A percentile compares a stretch with the other conserved stretches of the same genome.
Evolutionary conservation across 441 rosid genomes (phyloP).

Genomic region (Codiaeum variegatum): DNA sequence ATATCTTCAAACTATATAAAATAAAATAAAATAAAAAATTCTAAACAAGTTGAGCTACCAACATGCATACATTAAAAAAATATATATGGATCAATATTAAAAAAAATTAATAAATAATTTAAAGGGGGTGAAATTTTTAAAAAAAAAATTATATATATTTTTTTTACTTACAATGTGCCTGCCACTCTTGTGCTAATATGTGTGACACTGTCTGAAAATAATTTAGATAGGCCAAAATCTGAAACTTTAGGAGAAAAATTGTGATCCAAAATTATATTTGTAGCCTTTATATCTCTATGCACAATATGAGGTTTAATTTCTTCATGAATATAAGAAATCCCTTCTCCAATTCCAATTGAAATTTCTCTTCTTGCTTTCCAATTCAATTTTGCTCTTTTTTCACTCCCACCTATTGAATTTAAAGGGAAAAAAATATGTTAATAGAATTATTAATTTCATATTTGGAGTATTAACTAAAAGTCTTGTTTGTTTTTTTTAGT

Average conservation of each 20-base stretch:
- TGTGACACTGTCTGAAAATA: slow-evolving; percentile 30
- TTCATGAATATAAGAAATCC: slow-evolving; percentile 70
- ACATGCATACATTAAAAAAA: not conserved
- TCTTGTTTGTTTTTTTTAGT: no score
- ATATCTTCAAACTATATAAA: no score
- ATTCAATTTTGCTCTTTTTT: slow-evolving; percentile 24
- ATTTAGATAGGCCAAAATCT: slow-evolving; percentile 60
- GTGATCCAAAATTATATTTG: slow-evolving; percentile 59
- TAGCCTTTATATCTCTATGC: slow-evolving; percentile 66
- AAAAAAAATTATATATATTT: not conserved
- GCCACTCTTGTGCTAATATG: slow-evolving; percentile 45
- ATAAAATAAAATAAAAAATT: no score
- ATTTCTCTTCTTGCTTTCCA: slow-evolving; percentile 55
- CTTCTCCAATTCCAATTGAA: slow-evolving; percentile 63
- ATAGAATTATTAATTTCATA: no score
- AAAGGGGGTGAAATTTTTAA: no score
- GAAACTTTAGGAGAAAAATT: slow-evolving; percentile 54
- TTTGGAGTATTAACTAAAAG: no score
- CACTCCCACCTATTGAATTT: slow-evolving; percentile 21
- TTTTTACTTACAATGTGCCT: slow-evolving; percentile 39
- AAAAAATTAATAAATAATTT: no score
- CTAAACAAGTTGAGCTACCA: no score
- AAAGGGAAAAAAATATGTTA: not conserved
- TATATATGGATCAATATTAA: not conserved
- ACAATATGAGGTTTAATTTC: slow-evolving; percentile 62